Evolutionary conservation across 2,329 filamentous ascomycete genomes (phyloP).

Genomic region (Tolypocladium inflatum): DNA sequence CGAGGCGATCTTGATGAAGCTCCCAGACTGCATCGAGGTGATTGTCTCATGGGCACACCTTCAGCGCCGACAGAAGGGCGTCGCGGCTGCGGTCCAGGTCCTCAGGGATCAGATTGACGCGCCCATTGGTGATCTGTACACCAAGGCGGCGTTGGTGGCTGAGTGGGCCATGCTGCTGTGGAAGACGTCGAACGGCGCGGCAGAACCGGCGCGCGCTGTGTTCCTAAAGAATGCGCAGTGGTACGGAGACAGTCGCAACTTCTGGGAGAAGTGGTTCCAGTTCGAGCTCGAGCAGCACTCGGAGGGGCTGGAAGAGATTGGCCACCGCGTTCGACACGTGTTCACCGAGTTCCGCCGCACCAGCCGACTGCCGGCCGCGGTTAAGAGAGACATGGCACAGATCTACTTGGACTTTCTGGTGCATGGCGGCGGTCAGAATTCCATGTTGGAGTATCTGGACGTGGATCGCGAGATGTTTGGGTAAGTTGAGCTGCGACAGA

Average conservation of each 20-base stretch:
- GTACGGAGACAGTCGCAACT: constrained; percentile 76
- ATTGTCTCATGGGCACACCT: constrained; percentile 83
- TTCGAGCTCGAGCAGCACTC: constrained; percentile 77
- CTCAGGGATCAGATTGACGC: constrained; percentile 75
- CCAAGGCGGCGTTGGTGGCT: constrained; percentile 78
- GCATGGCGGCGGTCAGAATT: constrained; percentile 69
- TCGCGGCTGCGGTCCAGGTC: constrained; percentile 76
- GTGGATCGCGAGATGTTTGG: constrained; percentile 85
- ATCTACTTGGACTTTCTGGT: constrained; percentile 78
- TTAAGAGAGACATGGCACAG: constrained; percentile 67
- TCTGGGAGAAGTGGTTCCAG: constrained; percentile 82
- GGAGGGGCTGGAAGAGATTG: constrained; percentile 54
- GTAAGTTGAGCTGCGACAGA: constrained; percentile 31
- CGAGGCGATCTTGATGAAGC: constrained; percentile 61
- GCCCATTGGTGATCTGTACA: constrained; percentile 60
- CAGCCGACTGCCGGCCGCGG: constrained; percentile 56
- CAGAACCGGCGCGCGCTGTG: constrained; percentile 72
- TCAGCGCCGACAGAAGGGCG: constrained; percentile 70
- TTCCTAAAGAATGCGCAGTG: constrained; percentile 75
- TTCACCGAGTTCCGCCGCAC: constrained; percentile 65
- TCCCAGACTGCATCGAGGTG: constrained; percentile 79
- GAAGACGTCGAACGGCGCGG: constrained; percentile 68
- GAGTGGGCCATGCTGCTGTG: constrained; percentile 83
- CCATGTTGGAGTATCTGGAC: constrained; percentile 76
- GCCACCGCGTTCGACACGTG: constrained; percentile 69